Percentiles rank a stretch among this genome's conserved stretches.
Evolutionary conservation across 768 basidiomycete genomes (phyloP).

Genomic region (Hydnomerulius pinastri): DNA sequence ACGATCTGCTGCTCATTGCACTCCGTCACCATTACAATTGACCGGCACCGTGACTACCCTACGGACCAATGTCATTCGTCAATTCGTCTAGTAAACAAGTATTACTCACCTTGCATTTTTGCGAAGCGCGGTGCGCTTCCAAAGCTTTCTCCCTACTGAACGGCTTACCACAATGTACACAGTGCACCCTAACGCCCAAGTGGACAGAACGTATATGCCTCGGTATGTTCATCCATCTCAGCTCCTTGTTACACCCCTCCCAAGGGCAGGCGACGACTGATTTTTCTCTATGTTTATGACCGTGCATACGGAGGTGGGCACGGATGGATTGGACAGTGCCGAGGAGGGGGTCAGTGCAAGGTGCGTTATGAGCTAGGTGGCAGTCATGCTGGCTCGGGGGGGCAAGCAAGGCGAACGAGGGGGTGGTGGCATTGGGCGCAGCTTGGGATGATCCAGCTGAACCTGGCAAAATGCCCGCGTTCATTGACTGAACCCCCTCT

Average conservation of each 20-base stretch:
- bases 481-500: no score
- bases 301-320: constrained; percentile 13
- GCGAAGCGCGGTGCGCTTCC: constrained; percentile 1
- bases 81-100: no score
- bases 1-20: no score
- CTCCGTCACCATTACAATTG: no score
- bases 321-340: constrained; percentile 1
- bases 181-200: constrained; percentile 1
- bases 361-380: not conserved
- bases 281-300: constrained; percentile 3
- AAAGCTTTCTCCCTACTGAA: constrained; percentile 10
- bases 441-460: no score
- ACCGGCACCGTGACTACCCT: no score
- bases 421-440: no score
- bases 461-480: no score
- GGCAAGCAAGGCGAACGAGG: no score
- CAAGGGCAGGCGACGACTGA: constrained; percentile 8
- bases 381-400: not conserved
- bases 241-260: constrained; percentile 3
- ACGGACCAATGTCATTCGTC: no score
- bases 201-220: constrained; percentile 12
- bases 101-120: constrained; percentile 4
- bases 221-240: constrained; percentile 6
- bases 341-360: constrained; percentile 3
- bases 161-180: constrained; percentile 1